These are phyloP conservation scores for Royoungia palumana DNA, from an alignment of 768 basidiomycete genomes.

Conservation along the genomic window DNA sequence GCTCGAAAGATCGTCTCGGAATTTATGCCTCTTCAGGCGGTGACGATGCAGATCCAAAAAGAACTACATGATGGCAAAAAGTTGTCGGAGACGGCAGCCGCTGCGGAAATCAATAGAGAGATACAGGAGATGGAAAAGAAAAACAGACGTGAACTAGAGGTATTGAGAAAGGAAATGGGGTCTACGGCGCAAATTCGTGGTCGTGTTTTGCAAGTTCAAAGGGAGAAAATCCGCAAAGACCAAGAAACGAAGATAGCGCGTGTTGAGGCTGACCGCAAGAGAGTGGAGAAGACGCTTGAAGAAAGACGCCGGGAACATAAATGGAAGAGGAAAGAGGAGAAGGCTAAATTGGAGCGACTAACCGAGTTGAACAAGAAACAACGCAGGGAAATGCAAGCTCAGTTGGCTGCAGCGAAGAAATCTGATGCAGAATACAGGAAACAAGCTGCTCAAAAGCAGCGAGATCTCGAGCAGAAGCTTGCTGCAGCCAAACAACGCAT, in stretches of 20 bases:
- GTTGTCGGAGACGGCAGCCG: conserved; percentile 45
- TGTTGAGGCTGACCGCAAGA: neutral
- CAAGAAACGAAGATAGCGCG: conserved; percentile 1
- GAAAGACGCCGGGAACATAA: neutral
- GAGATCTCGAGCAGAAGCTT: neutral
- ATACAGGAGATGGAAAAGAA: conserved; percentile 40
- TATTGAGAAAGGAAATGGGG: conserved; percentile 40
- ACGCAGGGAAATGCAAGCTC: neutral
- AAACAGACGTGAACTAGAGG: conserved; percentile 38
- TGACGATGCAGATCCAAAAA: conserved; percentile 43
- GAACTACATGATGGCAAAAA: conserved; percentile 43
- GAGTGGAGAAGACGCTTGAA: neutral
- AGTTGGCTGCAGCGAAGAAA: neutral
- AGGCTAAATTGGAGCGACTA: neutral
- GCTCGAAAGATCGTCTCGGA: conserved; percentile 39
- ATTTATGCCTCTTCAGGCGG: conserved; percentile 34
- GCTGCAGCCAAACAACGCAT: neutral
- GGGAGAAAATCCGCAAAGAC: neutral
- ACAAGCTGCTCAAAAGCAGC: neutral
- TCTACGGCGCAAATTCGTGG: conserved; percentile 30
- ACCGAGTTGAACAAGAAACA: neutral
- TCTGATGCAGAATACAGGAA: neutral
- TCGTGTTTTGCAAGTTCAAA: neutral
- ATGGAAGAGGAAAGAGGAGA: neutral
- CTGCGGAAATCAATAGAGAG: conserved; percentile 41